These are phyloP conservation scores for Xerocomellus amylosporus DNA, from an alignment of 768 basidiomycete species.

Conservation along the genomic window DNA sequence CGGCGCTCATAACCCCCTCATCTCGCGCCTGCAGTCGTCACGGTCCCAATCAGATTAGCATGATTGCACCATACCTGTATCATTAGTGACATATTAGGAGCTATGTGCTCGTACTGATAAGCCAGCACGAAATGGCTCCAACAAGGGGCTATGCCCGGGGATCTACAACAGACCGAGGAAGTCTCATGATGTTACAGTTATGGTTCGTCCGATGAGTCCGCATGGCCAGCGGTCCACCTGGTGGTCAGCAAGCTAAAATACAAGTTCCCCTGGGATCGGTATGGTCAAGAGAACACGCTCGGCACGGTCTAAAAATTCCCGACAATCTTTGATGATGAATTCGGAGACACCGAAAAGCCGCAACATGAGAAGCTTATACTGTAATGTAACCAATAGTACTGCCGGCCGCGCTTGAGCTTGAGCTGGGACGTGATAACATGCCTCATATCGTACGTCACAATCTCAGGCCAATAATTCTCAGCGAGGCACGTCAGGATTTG, in stretches of 20 bases:
- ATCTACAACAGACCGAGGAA: not conserved
- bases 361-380: too few species aligned
- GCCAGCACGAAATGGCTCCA: not conserved
- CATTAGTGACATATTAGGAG: conserved; percentile 13
- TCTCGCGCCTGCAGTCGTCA: conserved; percentile 2
- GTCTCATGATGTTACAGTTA: conserved; percentile 7
- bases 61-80: conserved; percentile 30
- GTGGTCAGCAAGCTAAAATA: too few species aligned
- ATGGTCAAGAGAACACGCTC: too few species aligned
- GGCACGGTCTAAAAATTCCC: too few species aligned
- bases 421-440: too few species aligned
- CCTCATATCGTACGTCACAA: not conserved
- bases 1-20: conserved; percentile 17
- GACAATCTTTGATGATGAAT: too few species aligned
- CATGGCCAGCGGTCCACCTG: too few species aligned
- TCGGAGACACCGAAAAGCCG: too few species aligned
- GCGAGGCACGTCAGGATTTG: not conserved
- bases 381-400: too few species aligned
- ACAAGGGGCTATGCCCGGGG: not conserved
- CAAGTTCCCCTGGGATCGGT: too few species aligned
- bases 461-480: not conserved
- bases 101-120: conserved; percentile 5
- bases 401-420: too few species aligned
- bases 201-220: too few species aligned
- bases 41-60: conserved; percentile 13